phyloP scores from a whole-genome alignment of 306 rosid genomes.

The Quercus agrifolia region DNA sequence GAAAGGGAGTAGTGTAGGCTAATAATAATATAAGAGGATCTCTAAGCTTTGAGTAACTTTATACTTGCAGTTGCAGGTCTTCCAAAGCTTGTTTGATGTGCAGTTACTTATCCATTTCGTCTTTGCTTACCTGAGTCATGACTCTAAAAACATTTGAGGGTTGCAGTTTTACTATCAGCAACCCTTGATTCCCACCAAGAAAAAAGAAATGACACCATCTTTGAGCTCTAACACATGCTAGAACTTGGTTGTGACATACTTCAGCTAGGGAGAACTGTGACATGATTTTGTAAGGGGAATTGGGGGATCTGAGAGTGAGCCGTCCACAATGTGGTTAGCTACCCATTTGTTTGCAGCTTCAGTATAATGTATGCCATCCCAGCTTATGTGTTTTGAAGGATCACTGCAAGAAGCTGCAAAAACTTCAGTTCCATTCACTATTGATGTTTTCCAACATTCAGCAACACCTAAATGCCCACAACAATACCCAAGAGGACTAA shows the following conservation, averaged over 20 bases:
- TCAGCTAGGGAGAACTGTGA: not conserved
- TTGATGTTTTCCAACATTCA: constrained; percentile 3
- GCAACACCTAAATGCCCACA: constrained; percentile 15
- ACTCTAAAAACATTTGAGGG: too few species aligned
- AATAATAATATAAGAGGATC: too few species aligned
- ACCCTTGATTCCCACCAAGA: not conserved
- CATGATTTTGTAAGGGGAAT: not conserved
- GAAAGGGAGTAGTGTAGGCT: too few species aligned
- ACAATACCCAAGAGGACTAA: constrained; percentile 18
- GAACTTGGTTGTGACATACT: not conserved
- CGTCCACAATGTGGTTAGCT: not conserved
- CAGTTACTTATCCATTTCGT: too few species aligned
- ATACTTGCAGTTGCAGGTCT: too few species aligned
- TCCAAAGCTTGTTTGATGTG: too few species aligned
- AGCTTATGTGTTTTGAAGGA: constrained; percentile 9
- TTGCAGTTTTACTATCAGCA: not conserved
- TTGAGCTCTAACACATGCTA: not conserved
- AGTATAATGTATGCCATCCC: not conserved
- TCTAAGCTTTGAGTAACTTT: too few species aligned
- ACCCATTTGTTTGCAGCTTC: not conserved
- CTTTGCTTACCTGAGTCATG: too few species aligned
- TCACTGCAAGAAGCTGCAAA: constrained; percentile 19
- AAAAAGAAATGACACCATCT: not conserved
- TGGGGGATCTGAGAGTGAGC: not conserved
- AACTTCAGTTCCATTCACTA: constrained; percentile 22